A percentile compares a stretch with the other conserved stretches of the same genome.
These are phyloP conservation scores for Candida easanensis DNA, from an alignment of 805 yeast genomes.

Conservation along the genomic window DNA sequence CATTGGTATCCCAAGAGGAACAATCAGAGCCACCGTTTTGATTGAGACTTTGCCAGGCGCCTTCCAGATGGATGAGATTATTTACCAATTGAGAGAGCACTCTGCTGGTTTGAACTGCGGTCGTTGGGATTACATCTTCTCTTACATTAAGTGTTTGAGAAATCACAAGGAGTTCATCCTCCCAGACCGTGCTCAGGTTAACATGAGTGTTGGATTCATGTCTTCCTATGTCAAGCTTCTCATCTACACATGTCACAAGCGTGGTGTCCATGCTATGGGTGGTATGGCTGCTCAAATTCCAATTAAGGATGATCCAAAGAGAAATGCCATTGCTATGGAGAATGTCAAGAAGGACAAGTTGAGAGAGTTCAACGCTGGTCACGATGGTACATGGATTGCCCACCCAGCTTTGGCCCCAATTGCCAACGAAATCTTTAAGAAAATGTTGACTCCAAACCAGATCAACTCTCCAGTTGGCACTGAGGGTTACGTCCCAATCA, in stretches of 20 bases:
- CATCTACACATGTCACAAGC: conserved; percentile 69
- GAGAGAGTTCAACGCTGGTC: conserved; percentile 74
- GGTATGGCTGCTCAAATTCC: conserved; percentile 92
- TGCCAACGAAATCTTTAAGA: conserved; percentile 67
- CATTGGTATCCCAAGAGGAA: conserved; percentile 67
- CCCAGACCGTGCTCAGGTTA: conserved; percentile 76
- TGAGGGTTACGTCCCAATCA: conserved; percentile 38
- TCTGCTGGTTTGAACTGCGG: conserved; percentile 85
- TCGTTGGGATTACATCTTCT: conserved; percentile 86
- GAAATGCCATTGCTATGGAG: conserved; percentile 63
- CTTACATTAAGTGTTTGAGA: conserved; percentile 72
- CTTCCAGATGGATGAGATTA: conserved; percentile 82
- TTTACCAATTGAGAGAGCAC: conserved; percentile 73
- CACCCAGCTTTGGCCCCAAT: conserved; percentile 80
- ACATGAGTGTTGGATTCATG: conserved; percentile 84
- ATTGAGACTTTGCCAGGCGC: conserved; percentile 85
- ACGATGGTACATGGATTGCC: conserved; percentile 89
- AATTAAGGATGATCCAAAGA: conserved; percentile 64
- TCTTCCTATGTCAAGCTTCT: conserved; percentile 70
- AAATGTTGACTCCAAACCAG: conserved; percentile 84
- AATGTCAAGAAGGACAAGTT: conserved; percentile 74
- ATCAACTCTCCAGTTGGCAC: conserved; percentile 37
- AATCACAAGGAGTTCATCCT: conserved; percentile 62
- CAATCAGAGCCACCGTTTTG: conserved; percentile 76
- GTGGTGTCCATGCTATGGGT: conserved; percentile 86